Evolutionary conservation across 2,329 filamentous ascomycete species (phyloP), one percentile per base, ranked within the genome.

Genomic region (Pseudogymnoascus sp.): DNA sequence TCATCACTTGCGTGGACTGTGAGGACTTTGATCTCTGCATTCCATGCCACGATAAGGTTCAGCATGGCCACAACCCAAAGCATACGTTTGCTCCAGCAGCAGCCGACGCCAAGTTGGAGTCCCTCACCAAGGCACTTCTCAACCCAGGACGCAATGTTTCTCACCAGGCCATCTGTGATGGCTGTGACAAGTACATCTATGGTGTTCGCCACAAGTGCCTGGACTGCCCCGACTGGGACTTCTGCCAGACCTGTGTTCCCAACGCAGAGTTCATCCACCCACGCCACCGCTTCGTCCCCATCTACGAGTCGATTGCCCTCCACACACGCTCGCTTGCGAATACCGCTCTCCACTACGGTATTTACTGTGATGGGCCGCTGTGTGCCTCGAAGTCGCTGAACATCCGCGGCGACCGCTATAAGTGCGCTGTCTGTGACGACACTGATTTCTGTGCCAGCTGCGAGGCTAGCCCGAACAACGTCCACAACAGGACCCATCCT

Each of bases 161-260:
- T 65, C 95, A 99, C 78, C 87, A 90, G 65, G 95, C 96, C 65
- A 87, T 97, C 67, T 99, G 95, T 73, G 95, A 99, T 78, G 91
- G 91, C 42, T 99, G 96, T 75, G 90, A 97, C 70, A 88, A 85
- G 82, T 87, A 86, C 75, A 95, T 99, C 71, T 82, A 83, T 69
- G 96, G 95, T 69, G 83, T 96, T 63, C 93, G 95, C 69, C 89
- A 97, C 84, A 99, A 99, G 82, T 99, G 95, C 75, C 82, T 97
- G 67, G 88, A 91, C 74, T 99, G 95, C 80, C 95, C 96, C 46
- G 95, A 99, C 76, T 99, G 91, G 89, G 95, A 99, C 72, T 97
- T 90, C 78, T 99, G 95, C 80, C 82, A 83, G 23, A 80, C 84
- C 7, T 99, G 96, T 76, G 76, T 91, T 64, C 77, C 81, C 69